These are phyloP conservation scores for Brassica nigra DNA, from an alignment of 345 rosid genomes.

Conservation along the genomic window DNA sequence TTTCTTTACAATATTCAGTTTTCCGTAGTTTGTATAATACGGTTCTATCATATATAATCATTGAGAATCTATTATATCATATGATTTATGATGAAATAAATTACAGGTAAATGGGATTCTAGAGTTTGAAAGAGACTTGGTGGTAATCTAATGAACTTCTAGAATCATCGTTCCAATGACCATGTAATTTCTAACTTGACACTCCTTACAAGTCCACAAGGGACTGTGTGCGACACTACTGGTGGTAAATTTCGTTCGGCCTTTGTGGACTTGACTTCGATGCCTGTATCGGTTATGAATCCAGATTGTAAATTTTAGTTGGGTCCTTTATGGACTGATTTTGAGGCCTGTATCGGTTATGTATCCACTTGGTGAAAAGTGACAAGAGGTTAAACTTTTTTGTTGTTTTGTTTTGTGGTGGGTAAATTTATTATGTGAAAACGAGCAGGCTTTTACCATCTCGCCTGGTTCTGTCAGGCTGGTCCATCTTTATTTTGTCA, in stretches of 20 bases:
- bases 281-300: not conserved
- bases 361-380: not conserved
- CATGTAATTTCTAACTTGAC: no score
- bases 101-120: no score
- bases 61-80: no score
- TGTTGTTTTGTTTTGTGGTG: not conserved
- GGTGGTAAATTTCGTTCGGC: not conserved
- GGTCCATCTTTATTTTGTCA: conserved; percentile 16
- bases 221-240: not conserved
- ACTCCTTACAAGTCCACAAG: no score
- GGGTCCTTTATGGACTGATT: not conserved
- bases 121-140: no score
- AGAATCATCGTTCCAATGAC: no score
- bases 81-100: no score
- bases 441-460: conserved; percentile 10
- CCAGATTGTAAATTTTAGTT: not conserved
- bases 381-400: not conserved
- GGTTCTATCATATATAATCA: no score
- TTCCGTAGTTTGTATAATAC: no score
- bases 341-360: not conserved
- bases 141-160: no score
- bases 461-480: conserved; percentile 24
- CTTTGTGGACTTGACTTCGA: not conserved
- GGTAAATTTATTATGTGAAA: conserved; percentile 7
- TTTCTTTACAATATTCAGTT: no score